Evolutionary conservation across 73 alveolate genomes (phyloP), one percentile per base, ranked within the genome.

Genomic region (Paramecium caudatum): DNA sequence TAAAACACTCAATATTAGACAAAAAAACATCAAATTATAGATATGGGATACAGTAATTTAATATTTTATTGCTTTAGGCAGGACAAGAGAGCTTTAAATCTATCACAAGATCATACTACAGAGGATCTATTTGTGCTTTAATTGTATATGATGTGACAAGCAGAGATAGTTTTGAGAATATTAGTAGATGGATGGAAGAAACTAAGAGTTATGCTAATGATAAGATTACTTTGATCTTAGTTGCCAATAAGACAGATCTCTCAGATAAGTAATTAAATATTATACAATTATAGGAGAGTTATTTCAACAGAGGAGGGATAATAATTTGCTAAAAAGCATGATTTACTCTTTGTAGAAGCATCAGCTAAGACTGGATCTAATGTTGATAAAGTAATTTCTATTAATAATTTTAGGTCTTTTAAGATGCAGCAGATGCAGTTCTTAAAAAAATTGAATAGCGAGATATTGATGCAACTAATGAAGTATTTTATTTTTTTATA

Each of bases 191-290:
- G 97, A 33, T 94, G 45, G 96, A 93, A 43, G 96, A 90, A 15
- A 82, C 94, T 34, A 84, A 94, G 81, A 46, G 69, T 19, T 88
- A 94, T 91, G 92, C 92, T 8, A 93, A 94, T 84, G 94, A 95
- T 49, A 93, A 91, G 47, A 88, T 91, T 13, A 90, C 91, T 37
- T 43, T 92, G 65, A 83, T 94, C 15, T 92, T 94, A 46, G 92
- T 94, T 50, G 98, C 96, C n/a, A 94, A 94, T 80, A 94, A 94
- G 83, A 68, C 87, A n/a, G 98, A 94, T 93, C 69, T 86, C 1
- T 55, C 68, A 19, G 84, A 86, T 43, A 94, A 93, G 96, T 93
- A 93, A 82, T 23, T 70, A 5, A 46, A 36, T 74, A 74, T 39
- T 41, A 5, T 19, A 37, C 43, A 25, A 23, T 47, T 23, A 37